Percentiles rank a stretch among this genome's conserved stretches.
Conservation (phyloP, 345 rosid species). For the Turritis glabra region DNA sequence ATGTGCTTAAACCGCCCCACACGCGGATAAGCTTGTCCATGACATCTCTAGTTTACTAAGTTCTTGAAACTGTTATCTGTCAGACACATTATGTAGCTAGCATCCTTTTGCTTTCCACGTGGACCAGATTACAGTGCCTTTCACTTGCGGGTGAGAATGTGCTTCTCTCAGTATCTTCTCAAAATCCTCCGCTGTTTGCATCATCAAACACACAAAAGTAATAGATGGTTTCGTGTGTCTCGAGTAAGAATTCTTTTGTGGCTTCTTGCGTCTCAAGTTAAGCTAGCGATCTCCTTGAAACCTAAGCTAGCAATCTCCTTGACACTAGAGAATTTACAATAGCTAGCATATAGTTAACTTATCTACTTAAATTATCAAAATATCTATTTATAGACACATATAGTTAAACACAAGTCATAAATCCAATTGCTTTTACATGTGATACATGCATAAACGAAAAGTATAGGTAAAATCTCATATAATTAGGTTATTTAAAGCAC, state of each 20-base stretch:
- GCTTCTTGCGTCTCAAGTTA: not conserved
- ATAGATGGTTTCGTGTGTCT: not conserved
- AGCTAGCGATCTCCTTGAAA: not conserved
- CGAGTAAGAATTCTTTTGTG: not conserved
- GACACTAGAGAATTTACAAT: no score
- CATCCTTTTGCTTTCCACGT: constrained; percentile 52
- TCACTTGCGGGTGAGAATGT: constrained; percentile 48
- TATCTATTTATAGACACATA: no score
- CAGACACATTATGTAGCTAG: constrained; percentile 63
- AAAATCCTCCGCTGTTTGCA: constrained; percentile 40
- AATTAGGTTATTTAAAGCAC: no score
- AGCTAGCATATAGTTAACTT: no score
- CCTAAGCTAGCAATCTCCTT: no score
- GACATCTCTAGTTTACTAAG: constrained; percentile 55
- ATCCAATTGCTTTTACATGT: no score
- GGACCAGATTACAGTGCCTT: constrained; percentile 60
- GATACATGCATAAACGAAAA: no score
- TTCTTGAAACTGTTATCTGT: constrained; percentile 60
- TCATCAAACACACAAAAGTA: not conserved
- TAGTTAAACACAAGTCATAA: no score
- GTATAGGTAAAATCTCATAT: no score
- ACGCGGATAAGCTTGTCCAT: constrained; percentile 58
- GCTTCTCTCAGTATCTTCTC: constrained; percentile 60
- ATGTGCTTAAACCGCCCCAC: constrained; percentile 36
- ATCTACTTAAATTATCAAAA: no score